Evolutionary conservation across 2,329 filamentous ascomycete species (phyloP), one percentile per base, ranked within the genome.

Genomic region (Beauveria asiatica): DNA sequence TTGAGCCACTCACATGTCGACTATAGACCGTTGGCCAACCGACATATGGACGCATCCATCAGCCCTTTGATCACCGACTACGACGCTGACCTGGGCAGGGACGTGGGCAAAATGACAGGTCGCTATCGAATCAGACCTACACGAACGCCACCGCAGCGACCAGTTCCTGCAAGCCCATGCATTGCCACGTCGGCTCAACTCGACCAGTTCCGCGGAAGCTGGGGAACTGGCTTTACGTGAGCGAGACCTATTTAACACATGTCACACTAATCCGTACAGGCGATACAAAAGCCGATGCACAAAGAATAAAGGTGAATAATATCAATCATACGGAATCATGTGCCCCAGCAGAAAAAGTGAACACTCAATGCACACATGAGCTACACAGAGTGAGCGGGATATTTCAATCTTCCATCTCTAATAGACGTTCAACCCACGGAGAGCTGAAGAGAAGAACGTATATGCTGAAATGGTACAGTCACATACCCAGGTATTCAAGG

Each of bases 351-450:
- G 71, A 78, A 80, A 78, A 77, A 77, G 72, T 73, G 72, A 79
- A 69, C 73, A 69, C 75, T 72, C 74, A 72, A 75, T 73, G 72
- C 69, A 64, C 69, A 73, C 73, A 63, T 72, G 69, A 76, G 75
- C 66, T 65, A 71, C 70, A 76, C 78, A 80, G 77, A 81, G 78
- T 80, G 76, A 78, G 73, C 75, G 79, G 78, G 76, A 71, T 68
- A 63, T 70, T 66, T 80, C 65, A 63, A 75, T 81, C 74, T 81
- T 76, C 79, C 79, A 81, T 75, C 72, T 74, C 72, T 76, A 75
- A 77, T 81, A 80, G 78, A 76, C 78, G 73, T 78, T 76, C 76
- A 73, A 76, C 76, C 76, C 78, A 80, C 69, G 77, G 78, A 72
- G 73, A 78, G 75, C 66, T 65, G 67, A 71, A 70, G 70, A 68